phyloP scores from a whole-genome alignment of 2,329 filamentous ascomycete genomes.

The Aspergillus alliaceus region DNA sequence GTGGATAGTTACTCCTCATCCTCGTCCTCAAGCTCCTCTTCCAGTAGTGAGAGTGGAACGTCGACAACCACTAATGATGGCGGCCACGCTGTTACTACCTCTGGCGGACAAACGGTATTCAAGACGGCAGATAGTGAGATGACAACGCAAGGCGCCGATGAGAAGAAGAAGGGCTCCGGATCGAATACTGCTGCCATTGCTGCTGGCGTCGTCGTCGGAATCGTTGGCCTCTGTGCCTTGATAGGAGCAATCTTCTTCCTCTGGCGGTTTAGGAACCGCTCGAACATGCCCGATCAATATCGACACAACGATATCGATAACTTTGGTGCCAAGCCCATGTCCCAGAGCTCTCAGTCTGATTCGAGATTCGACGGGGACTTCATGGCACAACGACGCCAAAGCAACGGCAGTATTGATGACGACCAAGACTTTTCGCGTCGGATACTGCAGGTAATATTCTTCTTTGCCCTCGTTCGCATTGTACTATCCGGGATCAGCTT shows the following conservation, averaged over 20 bases:
- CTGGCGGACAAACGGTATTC: constrained; percentile 32
- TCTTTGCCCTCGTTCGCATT: neutral
- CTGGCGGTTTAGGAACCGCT: constrained; percentile 72
- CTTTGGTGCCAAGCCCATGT: constrained; percentile 61
- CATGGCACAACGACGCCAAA: constrained; percentile 79
- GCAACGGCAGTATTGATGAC: constrained; percentile 94
- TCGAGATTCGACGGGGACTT: constrained; percentile 80
- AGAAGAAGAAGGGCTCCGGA: constrained; percentile 32
- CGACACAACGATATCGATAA: constrained; percentile 75
- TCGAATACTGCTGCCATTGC: constrained; percentile 82
- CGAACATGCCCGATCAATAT: constrained; percentile 80
- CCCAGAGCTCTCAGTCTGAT: constrained; percentile 71
- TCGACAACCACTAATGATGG: constrained; percentile 18
- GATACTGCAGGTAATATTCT: constrained; percentile 77
- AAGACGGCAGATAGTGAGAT: constrained; percentile 35
- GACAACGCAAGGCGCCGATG: constrained; percentile 10
- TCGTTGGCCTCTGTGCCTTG: constrained; percentile 67
- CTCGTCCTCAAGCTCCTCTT: constrained; percentile 17
- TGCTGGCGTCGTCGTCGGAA: constrained; percentile 81
- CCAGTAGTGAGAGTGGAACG: constrained; percentile 37
- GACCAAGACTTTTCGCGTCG: constrained; percentile 95
- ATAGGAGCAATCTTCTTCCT: constrained; percentile 71
- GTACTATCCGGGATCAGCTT: neutral
- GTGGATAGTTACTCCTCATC: constrained; percentile 31
- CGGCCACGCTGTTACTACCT: constrained; percentile 14